Percentiles rank a stretch among this genome's conserved stretches.
These are phyloP conservation scores for Oldenlandia corymbosa DNA, from an alignment of 257 asterid genomes.

Conservation along the genomic window DNA sequence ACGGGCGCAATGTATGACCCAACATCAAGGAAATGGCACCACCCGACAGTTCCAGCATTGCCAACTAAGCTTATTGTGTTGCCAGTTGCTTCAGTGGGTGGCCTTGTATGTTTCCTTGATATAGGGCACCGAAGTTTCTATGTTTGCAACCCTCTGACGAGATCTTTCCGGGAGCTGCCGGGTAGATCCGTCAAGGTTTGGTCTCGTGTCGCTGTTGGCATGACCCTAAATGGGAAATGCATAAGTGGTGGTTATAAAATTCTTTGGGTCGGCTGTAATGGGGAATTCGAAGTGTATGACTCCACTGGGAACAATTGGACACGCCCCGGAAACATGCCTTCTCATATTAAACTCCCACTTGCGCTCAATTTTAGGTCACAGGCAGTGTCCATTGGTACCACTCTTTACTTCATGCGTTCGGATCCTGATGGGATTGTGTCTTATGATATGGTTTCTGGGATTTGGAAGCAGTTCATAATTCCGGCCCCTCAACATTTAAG, in stretches of 20 bases:
- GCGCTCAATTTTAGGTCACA: conserved; percentile 86
- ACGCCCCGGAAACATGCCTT: conserved; percentile 60
- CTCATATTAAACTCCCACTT: conserved; percentile 59
- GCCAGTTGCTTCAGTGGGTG: conserved; percentile 97
- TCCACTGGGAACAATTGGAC: conserved; percentile 63
- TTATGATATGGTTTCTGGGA: conserved; percentile 55
- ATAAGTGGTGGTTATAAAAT: conserved; percentile 57
- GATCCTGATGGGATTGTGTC: conserved; percentile 78
- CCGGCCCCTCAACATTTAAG: conserved; percentile 63
- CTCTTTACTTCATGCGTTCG: conserved; percentile 75
- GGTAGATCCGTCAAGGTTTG: conserved; percentile 69
- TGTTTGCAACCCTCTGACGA: conserved; percentile 80
- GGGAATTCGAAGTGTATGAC: conserved; percentile 72
- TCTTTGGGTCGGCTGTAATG: conserved; percentile 83
- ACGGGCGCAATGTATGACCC: conserved; percentile 92
- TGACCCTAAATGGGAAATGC: conserved; percentile 46
- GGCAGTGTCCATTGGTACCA: conserved; percentile 45
- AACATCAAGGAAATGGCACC: conserved; percentile 71
- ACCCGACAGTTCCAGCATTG: conserved; percentile 66
- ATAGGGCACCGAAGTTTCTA: conserved; percentile 72
- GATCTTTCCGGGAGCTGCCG: conserved; percentile 80
- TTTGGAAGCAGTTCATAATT: conserved; percentile 65
- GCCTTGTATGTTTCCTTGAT: conserved; percentile 91
- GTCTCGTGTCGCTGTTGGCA: conserved; percentile 92
- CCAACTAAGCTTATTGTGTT: conserved; percentile 62